These are phyloP conservation scores for Cutaneotrichosporon mucoides DNA, from an alignment of 1,284 basidiomycete genomes.

Conservation along the genomic window DNA sequence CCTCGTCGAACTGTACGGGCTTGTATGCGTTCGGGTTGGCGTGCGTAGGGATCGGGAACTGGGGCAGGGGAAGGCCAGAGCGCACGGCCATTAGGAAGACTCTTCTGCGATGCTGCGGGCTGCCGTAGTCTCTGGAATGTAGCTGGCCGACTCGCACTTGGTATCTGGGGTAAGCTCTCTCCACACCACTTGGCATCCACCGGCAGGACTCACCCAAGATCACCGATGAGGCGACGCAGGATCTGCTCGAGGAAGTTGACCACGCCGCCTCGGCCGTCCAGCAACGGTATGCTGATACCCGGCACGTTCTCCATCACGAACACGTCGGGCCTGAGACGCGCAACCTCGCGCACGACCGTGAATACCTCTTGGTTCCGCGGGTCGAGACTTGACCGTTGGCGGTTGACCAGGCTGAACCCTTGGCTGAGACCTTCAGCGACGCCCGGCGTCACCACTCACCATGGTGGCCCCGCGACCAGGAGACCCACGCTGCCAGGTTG, in stretches of 20 bases:
- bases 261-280: too few species aligned
- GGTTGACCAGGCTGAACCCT: conserved; percentile 29
- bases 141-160: conserved; percentile 29
- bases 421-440: conserved; percentile 22
- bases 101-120: conserved; percentile 29
- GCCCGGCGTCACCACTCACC: conserved; percentile 16
- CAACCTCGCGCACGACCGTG: conserved; percentile 17
- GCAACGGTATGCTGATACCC: conserved; percentile 20
- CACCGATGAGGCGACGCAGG: conserved; percentile 14
- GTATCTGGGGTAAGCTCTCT: neutral
- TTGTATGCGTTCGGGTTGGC: conserved; percentile 15
- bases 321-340: conserved; percentile 21
- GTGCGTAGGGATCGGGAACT: conserved; percentile 30
- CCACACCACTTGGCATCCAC: too few species aligned
- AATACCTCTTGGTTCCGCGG: conserved; percentile 26
- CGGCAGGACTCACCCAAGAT: conserved; percentile 10
- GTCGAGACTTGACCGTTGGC: conserved; percentile 15
- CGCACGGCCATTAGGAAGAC: conserved; percentile 30
- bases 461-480: conserved; percentile 30
- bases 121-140: conserved; percentile 26
- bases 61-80: conserved; percentile 25
- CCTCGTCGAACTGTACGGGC: too few species aligned
- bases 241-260: conserved; percentile 10
- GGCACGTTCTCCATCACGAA: conserved; percentile 38
- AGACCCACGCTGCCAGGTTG: conserved; percentile 3